Evolutionary conservation across 2,329 filamentous ascomycete species (phyloP), one percentile per base, ranked within the genome.

Genomic region (Penicillium freii): DNA sequence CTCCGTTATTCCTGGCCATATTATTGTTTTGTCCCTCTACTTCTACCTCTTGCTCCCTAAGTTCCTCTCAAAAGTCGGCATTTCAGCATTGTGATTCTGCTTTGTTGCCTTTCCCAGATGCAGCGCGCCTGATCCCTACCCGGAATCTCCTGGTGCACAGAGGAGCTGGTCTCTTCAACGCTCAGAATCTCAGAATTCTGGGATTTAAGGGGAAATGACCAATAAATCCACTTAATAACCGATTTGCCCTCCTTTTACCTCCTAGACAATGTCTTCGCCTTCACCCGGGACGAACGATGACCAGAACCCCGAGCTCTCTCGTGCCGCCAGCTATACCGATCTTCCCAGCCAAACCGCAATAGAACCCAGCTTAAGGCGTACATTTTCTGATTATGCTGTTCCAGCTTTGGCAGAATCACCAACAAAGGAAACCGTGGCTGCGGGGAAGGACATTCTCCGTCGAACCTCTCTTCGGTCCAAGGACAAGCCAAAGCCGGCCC

Each of bases 241-340:
- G 52, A 62, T 54, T 55, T 61, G 50, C 61, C 53, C 61, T 51
- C 51, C 57, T 44, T 60, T 56, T 48, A 59, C 23, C 15, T 9
- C 11, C 31, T 36, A 58, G 66, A 74, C 62, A 64, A 75, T 75
- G 74, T 69, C 73, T 66, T 63, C 65, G 60, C 64, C 66, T 53
- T 62, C 64, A 29, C 50, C 63, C 47, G 66, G 69, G 51, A 61
- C 56, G 27, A 63, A 58, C 44, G 67, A 69, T 60, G 71, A 69
- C 43, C 65, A 65, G 47, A 58, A 59, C 49, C 52, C 65, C 48
- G 62, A 68, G 39, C 62, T 86, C 31, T 78, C 80, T 29, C 79
- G 83, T 56, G 80, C 84, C 47, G 84, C 84, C 33, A 86, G 84
- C 65, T 86, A 83, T 70, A 83, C 81, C 46, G 79, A 81, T 62